Evolutionary conservation across 1,284 basidiomycete species (phyloP).

Genomic region (Earliella scabrosa): DNA sequence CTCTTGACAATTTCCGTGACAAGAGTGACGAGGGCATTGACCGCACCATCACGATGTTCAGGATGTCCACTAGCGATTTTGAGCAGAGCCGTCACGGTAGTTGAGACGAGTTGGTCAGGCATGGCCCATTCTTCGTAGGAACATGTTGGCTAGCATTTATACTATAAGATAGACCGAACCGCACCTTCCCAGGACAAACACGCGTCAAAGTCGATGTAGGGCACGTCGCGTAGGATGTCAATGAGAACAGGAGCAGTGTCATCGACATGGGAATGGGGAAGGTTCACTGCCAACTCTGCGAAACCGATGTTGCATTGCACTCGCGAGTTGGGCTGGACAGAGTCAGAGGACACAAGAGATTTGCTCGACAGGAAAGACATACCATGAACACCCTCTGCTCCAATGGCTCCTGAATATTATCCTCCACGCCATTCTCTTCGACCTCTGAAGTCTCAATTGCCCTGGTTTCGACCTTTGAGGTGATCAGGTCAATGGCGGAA

Average conservation of each 20-base stretch:
- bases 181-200: conserved; percentile 79
- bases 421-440: conserved; percentile 10
- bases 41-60: conserved; percentile 50
- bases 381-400: conserved; percentile 63
- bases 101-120: conserved; percentile 80
- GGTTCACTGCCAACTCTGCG: conserved; percentile 70
- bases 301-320: conserved; percentile 81
- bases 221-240: conserved; percentile 71
- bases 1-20: conserved; percentile 59
- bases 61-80: conserved; percentile 60
- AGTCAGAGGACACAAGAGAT: background rate
- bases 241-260: conserved; percentile 59
- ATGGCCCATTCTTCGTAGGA: conserved; percentile 69
- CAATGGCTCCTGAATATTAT: conserved; percentile 18
- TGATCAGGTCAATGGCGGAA: conserved; percentile 59
- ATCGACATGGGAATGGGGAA: conserved; percentile 57
- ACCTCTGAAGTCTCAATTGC: no score
- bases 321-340: conserved; percentile 55
- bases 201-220: conserved; percentile 75
- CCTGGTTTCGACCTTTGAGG: conserved; percentile 59
- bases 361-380: conserved; percentile 25
- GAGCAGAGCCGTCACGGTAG: conserved; percentile 75
- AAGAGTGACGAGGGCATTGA: conserved; percentile 64
- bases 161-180: conserved; percentile 10
- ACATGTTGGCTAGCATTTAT: background rate